Evolutionary conservation across 169 alveolate genomes (phyloP).

Genomic region (Cryptosporidium baileyi): DNA sequence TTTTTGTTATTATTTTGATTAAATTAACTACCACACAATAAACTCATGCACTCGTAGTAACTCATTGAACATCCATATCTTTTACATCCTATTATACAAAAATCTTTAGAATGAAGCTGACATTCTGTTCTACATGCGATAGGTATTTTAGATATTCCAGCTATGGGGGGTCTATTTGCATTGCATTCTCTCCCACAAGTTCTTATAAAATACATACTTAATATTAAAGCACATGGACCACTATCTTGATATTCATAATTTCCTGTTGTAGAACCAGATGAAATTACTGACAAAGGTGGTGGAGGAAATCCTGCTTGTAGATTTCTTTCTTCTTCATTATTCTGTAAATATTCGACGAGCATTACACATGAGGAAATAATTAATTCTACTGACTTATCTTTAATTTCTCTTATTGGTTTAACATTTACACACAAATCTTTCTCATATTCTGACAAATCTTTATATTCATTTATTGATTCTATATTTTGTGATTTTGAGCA

Average conservation of each 20-base stretch:
- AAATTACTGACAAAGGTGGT: constrained; percentile 35
- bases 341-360: constrained; percentile 4
- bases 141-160: constrained; percentile 38
- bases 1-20: background rate
- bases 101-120: constrained; percentile 9
- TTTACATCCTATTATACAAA: constrained; percentile 55
- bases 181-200: constrained; percentile 63
- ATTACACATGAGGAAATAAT: constrained; percentile 38
- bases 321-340: constrained; percentile 8
- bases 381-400: background rate
- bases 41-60: constrained; percentile 39
- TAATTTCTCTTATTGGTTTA: background rate
- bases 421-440: background rate
- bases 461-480: background rate
- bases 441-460: background rate
- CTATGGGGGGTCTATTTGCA: constrained; percentile 11
- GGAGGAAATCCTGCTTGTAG: constrained; percentile 18
- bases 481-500: constrained; percentile 12
- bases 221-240: constrained; percentile 22
- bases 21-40: constrained; percentile 4
- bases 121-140: constrained; percentile 29
- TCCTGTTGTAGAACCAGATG: constrained; percentile 6
- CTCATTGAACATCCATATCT: constrained; percentile 46
- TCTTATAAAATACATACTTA: constrained; percentile 53
- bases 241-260: background rate